Conservation (phyloP, 2,329 filamentous ascomycete genomes). For the Botrytis porri region DNA sequence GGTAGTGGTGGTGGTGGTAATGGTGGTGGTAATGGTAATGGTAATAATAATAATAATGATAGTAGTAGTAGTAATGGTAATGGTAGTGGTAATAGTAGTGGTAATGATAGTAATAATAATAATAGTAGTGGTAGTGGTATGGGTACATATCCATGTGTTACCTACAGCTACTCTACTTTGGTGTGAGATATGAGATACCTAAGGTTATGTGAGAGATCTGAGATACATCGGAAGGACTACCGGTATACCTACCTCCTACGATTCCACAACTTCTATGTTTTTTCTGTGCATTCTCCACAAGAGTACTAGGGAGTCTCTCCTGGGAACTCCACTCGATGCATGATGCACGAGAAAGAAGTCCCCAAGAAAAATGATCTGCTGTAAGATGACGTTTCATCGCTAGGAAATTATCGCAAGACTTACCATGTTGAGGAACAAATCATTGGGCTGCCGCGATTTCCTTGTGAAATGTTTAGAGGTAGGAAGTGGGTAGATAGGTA, state of each 20-base stretch:
- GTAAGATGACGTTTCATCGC: conserved; percentile 11
- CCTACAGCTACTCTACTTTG: neutral
- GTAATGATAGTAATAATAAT: too few relatives aligned
- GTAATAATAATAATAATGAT: too few relatives aligned
- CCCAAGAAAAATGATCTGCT: neutral
- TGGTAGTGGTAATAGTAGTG: too few relatives aligned
- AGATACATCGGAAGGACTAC: neutral
- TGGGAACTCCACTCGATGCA: neutral
- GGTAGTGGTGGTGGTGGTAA: too few relatives aligned
- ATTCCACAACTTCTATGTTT: neutral
- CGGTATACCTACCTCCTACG: neutral
- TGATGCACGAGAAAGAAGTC: conserved; percentile 1
- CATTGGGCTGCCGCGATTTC: neutral
- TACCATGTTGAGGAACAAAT: neutral
- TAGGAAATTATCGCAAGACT: neutral
- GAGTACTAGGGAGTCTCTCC: neutral
- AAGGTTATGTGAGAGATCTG: too few relatives aligned
- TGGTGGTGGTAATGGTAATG: too few relatives aligned
- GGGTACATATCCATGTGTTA: too few relatives aligned
- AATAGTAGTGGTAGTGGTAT: too few relatives aligned
- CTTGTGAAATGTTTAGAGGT: neutral
- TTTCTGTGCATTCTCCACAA: neutral
- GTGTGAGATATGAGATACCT: neutral
- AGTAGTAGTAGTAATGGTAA: too few relatives aligned
- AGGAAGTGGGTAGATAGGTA: neutral